Percentiles rank a stretch among this genome's conserved stretches.
These are phyloP conservation scores for Pisolithus sp. DNA, from an alignment of 768 basidiomycete species.

Conservation along the genomic window DNA sequence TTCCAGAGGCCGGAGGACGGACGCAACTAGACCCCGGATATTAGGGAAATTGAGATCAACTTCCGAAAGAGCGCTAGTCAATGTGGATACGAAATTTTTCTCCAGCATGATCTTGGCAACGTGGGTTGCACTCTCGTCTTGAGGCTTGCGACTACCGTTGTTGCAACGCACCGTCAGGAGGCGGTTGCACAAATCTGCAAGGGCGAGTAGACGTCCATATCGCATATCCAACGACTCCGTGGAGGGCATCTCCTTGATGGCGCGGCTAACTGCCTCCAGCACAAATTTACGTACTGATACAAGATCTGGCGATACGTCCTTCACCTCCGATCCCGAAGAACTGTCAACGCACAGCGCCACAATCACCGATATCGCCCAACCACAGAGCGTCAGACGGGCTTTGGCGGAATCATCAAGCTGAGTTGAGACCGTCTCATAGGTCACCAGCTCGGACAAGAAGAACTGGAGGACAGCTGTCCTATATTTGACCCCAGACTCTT, in stretches of 20 bases:
- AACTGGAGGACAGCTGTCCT: slow-evolving; percentile 68
- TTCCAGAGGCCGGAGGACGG: slow-evolving; percentile 84
- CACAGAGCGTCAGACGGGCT: slow-evolving; percentile 58
- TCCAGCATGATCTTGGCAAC: slow-evolving; percentile 98
- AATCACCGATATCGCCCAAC: slow-evolving; percentile 85
- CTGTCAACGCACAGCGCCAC: slow-evolving; percentile 93
- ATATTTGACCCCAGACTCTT: slow-evolving; percentile 55
- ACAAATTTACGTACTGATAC: slow-evolving; percentile 90
- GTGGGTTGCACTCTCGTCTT: slow-evolving; percentile 76
- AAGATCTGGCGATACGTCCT: slow-evolving; percentile 73
- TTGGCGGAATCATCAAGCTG: slow-evolving; percentile 50
- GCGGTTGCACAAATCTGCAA: slow-evolving; percentile 83
- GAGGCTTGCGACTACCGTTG: slow-evolving; percentile 41
- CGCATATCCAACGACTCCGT: slow-evolving; percentile 61
- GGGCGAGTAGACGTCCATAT: slow-evolving; percentile 83
- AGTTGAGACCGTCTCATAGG: slow-evolving; percentile 66
- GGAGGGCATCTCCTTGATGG: slow-evolving; percentile 71
- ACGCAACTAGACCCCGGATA: slow-evolving; percentile 77
- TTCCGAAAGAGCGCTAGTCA: slow-evolving; percentile 85
- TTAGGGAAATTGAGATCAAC: slow-evolving; percentile 95
- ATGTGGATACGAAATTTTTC: slow-evolving; percentile 86
- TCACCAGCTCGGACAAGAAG: slow-evolving; percentile 76
- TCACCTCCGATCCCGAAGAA: slow-evolving; percentile 54
- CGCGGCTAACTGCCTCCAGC: slow-evolving; percentile 79
- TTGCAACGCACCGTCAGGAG: slow-evolving; percentile 77